Base-by-base conservation (phyloP, 2,329 filamentous ascomycete species). In the Tolypocladium album region DNA sequence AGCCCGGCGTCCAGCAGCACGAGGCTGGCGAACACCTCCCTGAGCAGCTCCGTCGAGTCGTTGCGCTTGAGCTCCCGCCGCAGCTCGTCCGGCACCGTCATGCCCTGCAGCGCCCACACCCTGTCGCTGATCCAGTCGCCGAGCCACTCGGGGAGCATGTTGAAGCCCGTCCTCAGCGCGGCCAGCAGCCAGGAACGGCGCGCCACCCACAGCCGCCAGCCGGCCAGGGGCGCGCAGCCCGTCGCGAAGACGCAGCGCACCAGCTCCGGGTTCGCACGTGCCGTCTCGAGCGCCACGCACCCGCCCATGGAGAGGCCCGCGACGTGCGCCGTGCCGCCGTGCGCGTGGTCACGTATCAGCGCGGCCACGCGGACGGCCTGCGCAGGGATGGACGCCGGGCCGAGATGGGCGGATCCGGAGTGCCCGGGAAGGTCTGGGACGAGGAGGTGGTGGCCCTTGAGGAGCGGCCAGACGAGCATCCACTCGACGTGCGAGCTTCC, bases 301-400 rank as follows among this genome's bases (percentile, higher is more conserved):
- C 74, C 75, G 13, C 75, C 75, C 58, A 74, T 73, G 2, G 75
- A 78, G 27, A 78, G 53, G 3, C 75, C 75, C 39, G 75, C 72
- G 38, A 78, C 53, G 62, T 78, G 75, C 4, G 75, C 76, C 3
- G 64, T 64, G 7, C 70, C 67, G 58, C 67, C 65, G 53, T 75
- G 70, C 13, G 74, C 75, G 59, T 72, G 67, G 4, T 62, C 59
- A 12, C 66, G 68, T 58, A 78, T 75, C 58, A 77, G 65, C 2
- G 64, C 58, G 12, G 75, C 71, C 20, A 78, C 66, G 17, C 66
- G 67, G 36, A 70, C 67, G 47, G 73, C 70, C 24, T 68, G 66
- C 31, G 68, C 63, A 11, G 61, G 61, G 47, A 74, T 67, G 6
- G 71, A 69, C 36, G 69, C 70, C 8, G 72, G 71, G 15, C 64